These are phyloP conservation scores for Ceratocystis alfenasii DNA, from an alignment of 2,329 filamentous ascomycete genomes.

Conservation along the genomic window DNA sequence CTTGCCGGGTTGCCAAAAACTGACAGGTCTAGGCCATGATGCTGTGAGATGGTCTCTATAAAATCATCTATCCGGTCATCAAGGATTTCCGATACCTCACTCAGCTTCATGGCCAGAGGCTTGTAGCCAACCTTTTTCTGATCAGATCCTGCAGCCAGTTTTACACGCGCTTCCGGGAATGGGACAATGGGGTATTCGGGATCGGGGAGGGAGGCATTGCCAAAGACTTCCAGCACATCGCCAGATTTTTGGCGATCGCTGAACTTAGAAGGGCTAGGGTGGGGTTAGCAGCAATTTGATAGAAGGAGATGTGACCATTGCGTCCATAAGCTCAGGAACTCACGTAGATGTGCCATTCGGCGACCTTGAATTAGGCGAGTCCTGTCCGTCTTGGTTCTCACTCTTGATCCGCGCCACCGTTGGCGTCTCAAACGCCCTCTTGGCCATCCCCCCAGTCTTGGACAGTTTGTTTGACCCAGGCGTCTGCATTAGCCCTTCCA, in stretches of 20 bases:
- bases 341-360: slow-evolving; percentile 16
- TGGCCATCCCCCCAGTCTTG: slow-evolving; percentile 29
- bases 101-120: slow-evolving; percentile 86
- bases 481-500: slow-evolving; percentile 56
- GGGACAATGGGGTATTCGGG: slow-evolving; percentile 60
- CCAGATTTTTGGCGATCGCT: slow-evolving; percentile 66
- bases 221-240: slow-evolving; percentile 66
- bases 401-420: slow-evolving; percentile 37
- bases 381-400: slow-evolving; percentile 32
- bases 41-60: slow-evolving; percentile 55
- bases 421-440: slow-evolving; percentile 35
- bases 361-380: slow-evolving; percentile 33
- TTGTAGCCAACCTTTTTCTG: slow-evolving; percentile 85
- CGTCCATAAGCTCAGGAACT: not conserved
- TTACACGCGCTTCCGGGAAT: slow-evolving; percentile 65
- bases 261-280: slow-evolving; percentile 51
- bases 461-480: slow-evolving; percentile 30
- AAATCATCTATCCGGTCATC: slow-evolving; percentile 95
- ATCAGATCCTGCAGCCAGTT: slow-evolving; percentile 74
- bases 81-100: slow-evolving; percentile 81
- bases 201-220: slow-evolving; percentile 48
- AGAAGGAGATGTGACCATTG: not conserved
- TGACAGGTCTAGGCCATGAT: slow-evolving; percentile 63
- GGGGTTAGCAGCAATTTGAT: not conserved
- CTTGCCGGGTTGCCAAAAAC: slow-evolving; percentile 78